Evolutionary conservation across 345 rosid genomes (phyloP), one percentile per base, ranked within the genome.

Genomic region (Bretschneidera sinensis): DNA sequence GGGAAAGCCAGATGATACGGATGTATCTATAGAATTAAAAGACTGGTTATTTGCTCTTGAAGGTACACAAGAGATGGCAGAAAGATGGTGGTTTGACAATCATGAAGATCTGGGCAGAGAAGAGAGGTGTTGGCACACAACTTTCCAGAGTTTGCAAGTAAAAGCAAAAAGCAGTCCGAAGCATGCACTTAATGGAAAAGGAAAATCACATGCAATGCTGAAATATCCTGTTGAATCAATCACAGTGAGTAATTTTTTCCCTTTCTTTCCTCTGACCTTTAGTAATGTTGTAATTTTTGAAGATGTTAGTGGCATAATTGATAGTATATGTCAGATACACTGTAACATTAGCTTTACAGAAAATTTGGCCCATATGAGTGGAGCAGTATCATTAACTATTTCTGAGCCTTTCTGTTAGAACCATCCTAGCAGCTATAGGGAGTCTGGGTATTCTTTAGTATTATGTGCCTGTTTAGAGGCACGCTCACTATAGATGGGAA

Each of bases 41-140:
- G 91, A 94, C 73, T 94, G 99, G 99, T 70, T 94, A 65, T 94
- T 94, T 86, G 91, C 99, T 61, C 84, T 94, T 59, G 96, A 91
- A 79, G 95, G 97, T 51, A 86, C 80, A 43, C 81, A 82, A 48
- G 95, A 88, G 57, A 74, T 80, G 71, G 80, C 80, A 20, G 92
- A 87, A 66, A 74, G 77, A 66, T 72, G 85, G 86, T 67, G 74
- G 75, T 73, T 74, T 74, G 57, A 71, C 58, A 64, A 74, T 66
- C 74, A 73, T 43, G 76, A 73, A 62, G 70, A 71, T 63, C 59
- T 76, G 35, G 69, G 77, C 59, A 79, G 96, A 75, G 99, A 90
- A 75, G 84, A 82, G 69, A 82, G 84, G 76, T 90, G 89, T 57
- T 94, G 97, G 97, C 99, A 94, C 78, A 72, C 85, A 0, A 78